Base-by-base conservation (phyloP, 2,329 filamentous ascomycete species). In the Phyllosticta ampelicida region DNA sequence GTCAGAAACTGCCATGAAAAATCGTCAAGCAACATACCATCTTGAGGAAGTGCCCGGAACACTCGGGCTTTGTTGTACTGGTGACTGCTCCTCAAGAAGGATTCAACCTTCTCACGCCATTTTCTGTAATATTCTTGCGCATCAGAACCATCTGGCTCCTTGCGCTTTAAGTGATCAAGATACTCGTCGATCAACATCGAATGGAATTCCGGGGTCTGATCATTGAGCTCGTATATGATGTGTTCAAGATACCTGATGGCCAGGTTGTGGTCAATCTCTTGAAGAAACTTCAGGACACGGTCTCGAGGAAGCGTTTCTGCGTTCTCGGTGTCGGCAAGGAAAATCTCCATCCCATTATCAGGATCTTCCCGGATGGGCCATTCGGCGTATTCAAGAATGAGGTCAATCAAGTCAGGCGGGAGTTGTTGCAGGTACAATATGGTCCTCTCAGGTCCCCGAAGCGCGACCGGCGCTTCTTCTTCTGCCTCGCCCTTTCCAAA, bases 251-350 rank as follows among this genome's bases (percentile, higher is more conserved):
- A 99, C 61, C 77, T 80, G 23, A 89, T 81, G 61, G 94, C 90
- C 10, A 97, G 80, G 51, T 79, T 78, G 9, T 77, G 67, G 65
- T 95, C 85, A 30, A 95, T 83, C 0, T 75, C 74, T 49, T 83
- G 79, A 3, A 99, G 75, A 66, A 92, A 97, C 1, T 79, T 75
- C 2, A 92, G 77, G 0, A 99, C 88, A 55, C 76, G 81, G 28
- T 88, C 81, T 49, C 92, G 81, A 2, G 92, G 90, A 10, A 99
- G 73, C 0, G 85, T 90, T 75, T 97, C 94, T 1, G 94, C 91
- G 66, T 97, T 97, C 68, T 96, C 90, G 0, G 90, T 94, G 69
- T 99, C 94, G 1, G 89, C 89, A 0, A 94, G 75, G 71, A 99
- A 99, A 0, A 99, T 81, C 63, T 96, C 90, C 87, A 99, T 95